Evolutionary conservation across 1,284 basidiomycete species (phyloP).

Genomic region (Ganoderma leucocontextum): DNA sequence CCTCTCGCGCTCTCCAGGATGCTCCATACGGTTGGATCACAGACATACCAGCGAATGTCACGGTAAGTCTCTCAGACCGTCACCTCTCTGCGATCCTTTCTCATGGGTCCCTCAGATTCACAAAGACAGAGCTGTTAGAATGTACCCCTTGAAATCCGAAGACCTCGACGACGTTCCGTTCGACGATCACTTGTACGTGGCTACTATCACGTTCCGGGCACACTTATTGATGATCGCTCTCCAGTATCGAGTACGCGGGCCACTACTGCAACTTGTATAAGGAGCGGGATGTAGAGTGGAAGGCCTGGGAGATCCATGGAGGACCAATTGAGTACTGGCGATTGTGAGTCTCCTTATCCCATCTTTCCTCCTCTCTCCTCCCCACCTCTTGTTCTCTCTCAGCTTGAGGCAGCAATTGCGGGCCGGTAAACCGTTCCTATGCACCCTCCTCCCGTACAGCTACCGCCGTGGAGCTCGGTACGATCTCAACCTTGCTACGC

Average conservation of each 20-base stretch:
- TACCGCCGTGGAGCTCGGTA: neutral
- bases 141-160: neutral
- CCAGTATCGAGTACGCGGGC: neutral
- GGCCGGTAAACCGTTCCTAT: neutral
- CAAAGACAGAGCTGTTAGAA: neutral
- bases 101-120: neutral
- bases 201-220: neutral
- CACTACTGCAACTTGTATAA: neutral
- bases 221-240: neutral
- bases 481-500: neutral
- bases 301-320: neutral
- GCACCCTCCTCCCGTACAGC: neutral
- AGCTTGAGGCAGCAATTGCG: neutral
- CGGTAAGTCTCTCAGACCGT: neutral
- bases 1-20: neutral
- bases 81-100: neutral
- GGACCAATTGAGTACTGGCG: neutral
- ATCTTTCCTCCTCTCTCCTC: neutral
- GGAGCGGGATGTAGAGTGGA: constrained; percentile 1
- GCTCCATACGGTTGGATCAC: neutral
- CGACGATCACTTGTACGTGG: neutral
- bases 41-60: neutral
- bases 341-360: neutral
- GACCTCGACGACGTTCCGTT: neutral
- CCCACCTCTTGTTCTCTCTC: neutral